Percentiles rank a stretch among this genome's conserved stretches.
These are phyloP conservation scores for Centaurea solstitialis DNA, from an alignment of 129 eudicot genomes.

Conservation along the genomic window DNA sequence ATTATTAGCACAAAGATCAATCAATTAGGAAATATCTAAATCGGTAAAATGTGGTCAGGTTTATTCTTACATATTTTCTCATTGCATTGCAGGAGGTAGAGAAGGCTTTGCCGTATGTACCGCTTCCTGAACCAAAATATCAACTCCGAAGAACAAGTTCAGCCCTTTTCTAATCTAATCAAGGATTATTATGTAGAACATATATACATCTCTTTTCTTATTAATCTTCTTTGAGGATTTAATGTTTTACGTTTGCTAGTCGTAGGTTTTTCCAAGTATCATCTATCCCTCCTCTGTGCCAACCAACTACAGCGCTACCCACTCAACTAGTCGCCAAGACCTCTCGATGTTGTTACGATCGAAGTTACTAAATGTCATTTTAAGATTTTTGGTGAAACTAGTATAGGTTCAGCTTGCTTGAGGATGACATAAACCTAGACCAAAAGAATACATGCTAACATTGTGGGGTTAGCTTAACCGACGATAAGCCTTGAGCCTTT, in stretches of 20 bases:
- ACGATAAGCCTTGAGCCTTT: no score
- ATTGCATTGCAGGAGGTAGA: conserved; percentile 57
- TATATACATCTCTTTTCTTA: not conserved
- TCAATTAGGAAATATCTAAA: not conserved
- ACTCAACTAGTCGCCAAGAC: no score
- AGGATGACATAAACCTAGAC: not conserved
- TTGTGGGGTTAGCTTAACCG: no score
- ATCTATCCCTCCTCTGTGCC: not conserved
- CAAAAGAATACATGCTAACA: no score
- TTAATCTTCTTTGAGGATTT: not conserved
- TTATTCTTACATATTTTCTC: not conserved
- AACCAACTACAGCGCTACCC: no score
- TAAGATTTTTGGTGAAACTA: no score
- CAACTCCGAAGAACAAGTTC: conserved; percentile 74
- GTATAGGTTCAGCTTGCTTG: not conserved
- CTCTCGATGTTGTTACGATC: no score
- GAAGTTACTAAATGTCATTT: not conserved
- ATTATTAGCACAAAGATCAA: not conserved
- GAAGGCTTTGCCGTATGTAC: conserved; percentile 53
- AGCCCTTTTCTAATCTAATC: conserved; percentile 48
- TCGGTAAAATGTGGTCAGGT: not conserved
- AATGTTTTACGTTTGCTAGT: conserved; percentile 27
- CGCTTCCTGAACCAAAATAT: conserved; percentile 62
- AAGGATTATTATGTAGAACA: conserved; percentile 14
- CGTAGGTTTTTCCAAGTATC: not conserved